Evolutionary conservation across 148 eudicot species (phyloP).

Genomic region (Talinum fruticosum): DNA sequence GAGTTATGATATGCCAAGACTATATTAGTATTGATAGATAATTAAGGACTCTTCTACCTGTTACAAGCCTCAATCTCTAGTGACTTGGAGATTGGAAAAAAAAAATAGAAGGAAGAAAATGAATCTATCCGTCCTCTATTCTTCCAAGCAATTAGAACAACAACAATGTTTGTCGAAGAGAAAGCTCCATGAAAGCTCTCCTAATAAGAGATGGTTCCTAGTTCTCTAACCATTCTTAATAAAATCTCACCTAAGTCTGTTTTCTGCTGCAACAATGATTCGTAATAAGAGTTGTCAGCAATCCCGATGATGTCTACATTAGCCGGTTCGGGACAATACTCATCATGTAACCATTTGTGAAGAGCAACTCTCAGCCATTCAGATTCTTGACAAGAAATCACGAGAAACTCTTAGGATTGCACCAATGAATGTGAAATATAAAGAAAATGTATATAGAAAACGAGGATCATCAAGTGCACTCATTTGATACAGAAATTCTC

Average conservation of each 20-base stretch:
- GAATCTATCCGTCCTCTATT: slow-evolving; percentile 41
- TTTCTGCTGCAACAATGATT: slow-evolving; percentile 52
- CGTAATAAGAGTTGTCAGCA: slow-evolving; percentile 70
- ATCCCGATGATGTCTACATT: slow-evolving; percentile 76
- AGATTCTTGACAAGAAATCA: slow-evolving; percentile 52
- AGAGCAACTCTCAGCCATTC: slow-evolving; percentile 82
- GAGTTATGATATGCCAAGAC: too few species aligned
- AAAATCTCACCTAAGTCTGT: slow-evolving; percentile 80
- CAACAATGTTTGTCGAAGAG: slow-evolving; percentile 91
- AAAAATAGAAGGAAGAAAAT: not conserved
- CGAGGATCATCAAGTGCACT: not conserved
- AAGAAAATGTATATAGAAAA: not conserved
- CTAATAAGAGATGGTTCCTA: slow-evolving; percentile 71
- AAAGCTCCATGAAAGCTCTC: slow-evolving; percentile 98
- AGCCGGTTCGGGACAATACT: slow-evolving; percentile 91
- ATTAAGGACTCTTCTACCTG: too few species aligned
- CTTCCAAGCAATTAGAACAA: slow-evolving; percentile 63
- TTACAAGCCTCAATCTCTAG: not conserved
- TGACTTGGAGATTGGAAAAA: not conserved
- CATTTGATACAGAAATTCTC: not conserved
- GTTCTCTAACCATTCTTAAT: slow-evolving; percentile 59
- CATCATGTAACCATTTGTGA: slow-evolving; percentile 90
- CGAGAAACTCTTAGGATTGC: not conserved
- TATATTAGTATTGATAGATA: too few species aligned
- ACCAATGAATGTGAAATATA: not conserved